Evolutionary conservation across 2,329 filamentous ascomycete species (phyloP), one percentile per base, ranked within the genome.

Genomic region (Raffaelea ambrosiae): DNA sequence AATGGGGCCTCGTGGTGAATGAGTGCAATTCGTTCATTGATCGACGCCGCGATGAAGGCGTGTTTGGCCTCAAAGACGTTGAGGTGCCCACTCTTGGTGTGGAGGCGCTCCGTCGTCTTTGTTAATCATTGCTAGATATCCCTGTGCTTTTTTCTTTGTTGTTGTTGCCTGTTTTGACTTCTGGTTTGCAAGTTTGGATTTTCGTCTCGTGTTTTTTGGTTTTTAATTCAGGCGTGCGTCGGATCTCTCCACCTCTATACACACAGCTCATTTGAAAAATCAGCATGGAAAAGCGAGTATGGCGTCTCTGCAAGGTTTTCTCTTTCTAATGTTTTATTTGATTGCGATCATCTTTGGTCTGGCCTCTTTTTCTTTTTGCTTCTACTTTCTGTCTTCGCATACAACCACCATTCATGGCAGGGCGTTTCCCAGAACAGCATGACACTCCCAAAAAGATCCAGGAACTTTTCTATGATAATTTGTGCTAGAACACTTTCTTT

Each of bases 1-100:
- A 93, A 63, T 93, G 87, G 87, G 72, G 74, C 19, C 68, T 86
- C 18, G 77, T 91, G 19, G 79, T 89, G 16, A 77, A 78, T 48
- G 87, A 93, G 61, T 88, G 82, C 67, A 88, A 90, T 65, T 86
- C 81, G 58, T 93, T 91, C 63, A 79, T 88, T 29, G 86, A 91
- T 50, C 73, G 86, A 41, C 76, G 87, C 47, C 81, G 81, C 45
- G 79, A 81, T 42, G 87, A 93, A 60, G 86, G 86, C 40, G 77
- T 89, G 10, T 72, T 77, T 2, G 69, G 70, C 1, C 75, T 88
- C 51, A 72, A 69, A 54, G 79, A 83, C 40, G 80, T 91, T 39
- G 86, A 91, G 63, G 81, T 83, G 39, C 83, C 83, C 3, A 72
- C 69, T 5, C 66, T 86, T 20, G 75, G 77, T 1, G 76, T 85